A percentile compares a stretch with the other conserved stretches of the same genome.
Conservation (phyloP, 805 yeast species). For the Candida schatavii region DNA sequence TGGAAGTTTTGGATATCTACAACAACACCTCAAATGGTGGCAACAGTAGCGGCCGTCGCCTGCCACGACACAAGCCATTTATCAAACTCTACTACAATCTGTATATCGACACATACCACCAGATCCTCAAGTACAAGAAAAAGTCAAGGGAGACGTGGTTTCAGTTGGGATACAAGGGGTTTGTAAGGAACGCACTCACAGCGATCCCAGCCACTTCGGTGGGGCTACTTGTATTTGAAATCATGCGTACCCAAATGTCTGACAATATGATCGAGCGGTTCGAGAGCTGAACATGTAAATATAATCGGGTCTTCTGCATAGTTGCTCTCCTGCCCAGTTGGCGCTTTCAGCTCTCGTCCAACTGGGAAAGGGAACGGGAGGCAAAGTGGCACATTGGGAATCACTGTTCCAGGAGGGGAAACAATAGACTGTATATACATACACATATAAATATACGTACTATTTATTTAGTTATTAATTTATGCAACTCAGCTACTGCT, state of each 20-base stretch:
- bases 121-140: slow-evolving; percentile 50
- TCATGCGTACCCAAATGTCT: slow-evolving; percentile 53
- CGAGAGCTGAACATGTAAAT: neutral
- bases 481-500: neutral
- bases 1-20: slow-evolving; percentile 75
- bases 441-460: neutral
- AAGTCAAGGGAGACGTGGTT: slow-evolving; percentile 58
- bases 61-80: slow-evolving; percentile 18
- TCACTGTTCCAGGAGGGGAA: too few species aligned
- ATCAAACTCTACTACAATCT: slow-evolving; percentile 58
- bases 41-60: slow-evolving; percentile 9
- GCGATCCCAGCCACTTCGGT: slow-evolving; percentile 87
- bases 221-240: slow-evolving; percentile 81
- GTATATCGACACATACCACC: slow-evolving; percentile 70
- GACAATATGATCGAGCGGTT: slow-evolving; percentile 22
- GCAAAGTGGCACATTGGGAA: too few species aligned
- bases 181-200: slow-evolving; percentile 64
- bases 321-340: neutral
- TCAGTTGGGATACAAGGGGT: slow-evolving; percentile 76
- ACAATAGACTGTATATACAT: neutral
- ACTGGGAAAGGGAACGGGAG: too few species aligned
- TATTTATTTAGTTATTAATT: slow-evolving; percentile 4
- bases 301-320: too few species aligned
- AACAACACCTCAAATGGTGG: slow-evolving; percentile 28
- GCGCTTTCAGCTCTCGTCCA: neutral